Evolutionary conservation across 2,329 filamentous ascomycete species (phyloP).

Genomic region (Alternaria gaisen): DNA sequence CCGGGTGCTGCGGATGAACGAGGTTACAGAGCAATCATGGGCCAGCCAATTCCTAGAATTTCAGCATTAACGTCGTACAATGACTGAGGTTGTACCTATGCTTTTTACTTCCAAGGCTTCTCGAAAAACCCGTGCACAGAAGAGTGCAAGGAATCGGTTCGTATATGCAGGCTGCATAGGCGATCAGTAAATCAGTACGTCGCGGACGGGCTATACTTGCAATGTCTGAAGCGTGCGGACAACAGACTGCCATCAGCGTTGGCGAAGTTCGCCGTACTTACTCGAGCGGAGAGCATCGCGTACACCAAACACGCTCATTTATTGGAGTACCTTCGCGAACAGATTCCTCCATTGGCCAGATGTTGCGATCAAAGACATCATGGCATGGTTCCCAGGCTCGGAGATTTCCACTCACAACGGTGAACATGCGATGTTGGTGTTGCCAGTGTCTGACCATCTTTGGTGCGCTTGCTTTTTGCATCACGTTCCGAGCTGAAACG

Average conservation of each 20-base stretch:
- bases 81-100: background rate
- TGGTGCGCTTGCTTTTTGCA: slow-evolving; percentile 9
- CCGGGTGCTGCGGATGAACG: background rate
- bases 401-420: slow-evolving; percentile 1
- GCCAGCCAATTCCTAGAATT: background rate
- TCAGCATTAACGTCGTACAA: background rate
- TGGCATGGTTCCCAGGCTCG: slow-evolving; percentile 1
- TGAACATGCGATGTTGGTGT: slow-evolving; percentile 2
- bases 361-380: background rate
- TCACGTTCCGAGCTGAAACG: slow-evolving; percentile 14
- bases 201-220: background rate
- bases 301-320: background rate
- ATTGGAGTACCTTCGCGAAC: background rate
- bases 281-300: background rate
- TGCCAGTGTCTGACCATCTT: slow-evolving; percentile 10
- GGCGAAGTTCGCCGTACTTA: background rate
- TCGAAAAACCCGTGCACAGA: background rate
- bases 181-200: background rate
- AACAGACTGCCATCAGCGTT: background rate
- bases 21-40: slow-evolving; percentile 1
- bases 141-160: background rate
- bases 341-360: background rate
- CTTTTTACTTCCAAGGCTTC: background rate
- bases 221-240: background rate
- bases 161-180: background rate